A percentile compares a stretch with the other conserved stretches of the same genome.
phyloP scores from a whole-genome alignment of 73 alveolate species.

The Blepharisma japonicum region DNA sequence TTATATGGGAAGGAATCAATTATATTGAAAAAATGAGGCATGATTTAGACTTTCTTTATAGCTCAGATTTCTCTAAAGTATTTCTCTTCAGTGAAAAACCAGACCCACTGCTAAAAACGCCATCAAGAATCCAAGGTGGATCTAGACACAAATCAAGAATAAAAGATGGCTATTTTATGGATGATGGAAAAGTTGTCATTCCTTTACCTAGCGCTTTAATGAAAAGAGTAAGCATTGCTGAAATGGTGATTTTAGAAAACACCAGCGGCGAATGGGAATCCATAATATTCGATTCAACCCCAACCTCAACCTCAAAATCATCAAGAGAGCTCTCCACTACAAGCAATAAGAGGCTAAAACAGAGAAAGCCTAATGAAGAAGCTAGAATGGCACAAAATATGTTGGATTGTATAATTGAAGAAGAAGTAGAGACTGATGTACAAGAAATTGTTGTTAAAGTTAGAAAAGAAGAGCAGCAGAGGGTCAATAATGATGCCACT shows the following conservation, averaged over 20 bases:
- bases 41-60: conserved; percentile 44
- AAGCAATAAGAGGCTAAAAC: no score
- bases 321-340: no score
- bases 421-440: no score
- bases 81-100: conserved; percentile 48
- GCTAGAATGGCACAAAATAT: no score
- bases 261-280: no score
- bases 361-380: no score
- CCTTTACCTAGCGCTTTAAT: not conserved
- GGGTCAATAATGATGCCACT: no score
- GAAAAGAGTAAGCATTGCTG: not conserved
- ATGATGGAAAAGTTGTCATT: conserved; percentile 8
- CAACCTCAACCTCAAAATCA: no score
- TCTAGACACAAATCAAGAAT: not conserved
- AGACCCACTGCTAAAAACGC: conserved; percentile 57
- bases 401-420: no score
- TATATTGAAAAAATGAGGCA: conserved; percentile 52
- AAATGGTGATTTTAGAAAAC: not conserved
- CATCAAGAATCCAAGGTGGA: conserved; percentile 22
- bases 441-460: no score
- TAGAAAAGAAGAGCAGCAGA: no score
- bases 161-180: not conserved
- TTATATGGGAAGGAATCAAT: conserved; percentile 57
- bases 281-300: no score
- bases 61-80: conserved; percentile 36